Percentiles rank a stretch among this genome's conserved stretches.
These are phyloP conservation scores for Ampelocalamus luodianensis DNA, from an alignment of 176 grass and related monocot species.

Conservation along the genomic window DNA sequence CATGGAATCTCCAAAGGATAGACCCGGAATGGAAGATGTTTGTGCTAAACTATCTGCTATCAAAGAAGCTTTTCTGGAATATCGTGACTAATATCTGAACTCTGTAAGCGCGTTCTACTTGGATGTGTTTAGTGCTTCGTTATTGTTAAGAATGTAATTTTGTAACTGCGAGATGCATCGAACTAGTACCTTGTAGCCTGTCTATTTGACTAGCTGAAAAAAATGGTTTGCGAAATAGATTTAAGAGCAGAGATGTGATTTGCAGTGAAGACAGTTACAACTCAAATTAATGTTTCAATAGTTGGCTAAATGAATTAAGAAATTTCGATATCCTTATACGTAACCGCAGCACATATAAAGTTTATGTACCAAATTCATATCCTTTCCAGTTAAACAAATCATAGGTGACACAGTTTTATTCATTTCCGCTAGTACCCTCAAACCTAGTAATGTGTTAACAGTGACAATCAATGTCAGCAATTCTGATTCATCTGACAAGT, in stretches of 20 bases:
- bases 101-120: neutral
- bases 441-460: no score
- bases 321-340: neutral
- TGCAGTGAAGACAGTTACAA: neutral
- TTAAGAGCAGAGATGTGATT: neutral
- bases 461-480: no score
- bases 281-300: neutral
- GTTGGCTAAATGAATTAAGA: neutral
- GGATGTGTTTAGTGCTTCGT: neutral
- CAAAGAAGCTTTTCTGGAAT: slow-evolving; percentile 21
- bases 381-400: neutral
- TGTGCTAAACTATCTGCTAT: slow-evolving; percentile 31
- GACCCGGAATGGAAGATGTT: slow-evolving; percentile 44
- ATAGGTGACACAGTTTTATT: no score
- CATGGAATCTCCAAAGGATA: slow-evolving; percentile 26
- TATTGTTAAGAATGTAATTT: neutral
- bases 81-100: neutral
- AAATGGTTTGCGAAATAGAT: no score
- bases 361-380: neutral
- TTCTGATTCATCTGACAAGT: no score
- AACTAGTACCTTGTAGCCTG: neutral
- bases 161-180: neutral
- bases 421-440: no score
- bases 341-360: no score
- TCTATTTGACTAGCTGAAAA: neutral